These are phyloP conservation scores for Sporothrix schenckii DNA, from an alignment of 2,329 filamentous ascomycete genomes.

Conservation along the genomic window DNA sequence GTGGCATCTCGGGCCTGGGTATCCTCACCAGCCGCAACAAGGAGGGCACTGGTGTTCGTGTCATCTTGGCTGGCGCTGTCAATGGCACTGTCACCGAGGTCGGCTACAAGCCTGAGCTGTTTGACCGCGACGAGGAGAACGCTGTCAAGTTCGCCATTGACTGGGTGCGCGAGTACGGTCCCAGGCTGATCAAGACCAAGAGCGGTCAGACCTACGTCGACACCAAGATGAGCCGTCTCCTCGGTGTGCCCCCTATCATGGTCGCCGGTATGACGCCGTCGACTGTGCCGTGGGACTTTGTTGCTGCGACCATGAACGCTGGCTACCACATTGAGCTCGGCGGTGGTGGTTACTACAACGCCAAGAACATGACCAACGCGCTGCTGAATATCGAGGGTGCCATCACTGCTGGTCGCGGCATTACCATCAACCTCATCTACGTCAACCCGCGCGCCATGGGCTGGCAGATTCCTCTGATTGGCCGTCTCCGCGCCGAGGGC, in stretches of 20 bases:
- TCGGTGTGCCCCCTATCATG: slow-evolving; percentile 84
- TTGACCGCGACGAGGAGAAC: slow-evolving; percentile 92
- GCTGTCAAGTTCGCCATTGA: slow-evolving; percentile 93
- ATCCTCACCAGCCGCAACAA: slow-evolving; percentile 98
- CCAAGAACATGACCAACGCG: slow-evolving; percentile 79
- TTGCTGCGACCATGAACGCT: slow-evolving; percentile 89
- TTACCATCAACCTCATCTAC: slow-evolving; percentile 88
- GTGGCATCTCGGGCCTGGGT: slow-evolving; percentile 93
- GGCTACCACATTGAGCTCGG: slow-evolving; percentile 93
- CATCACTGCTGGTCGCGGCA: slow-evolving; percentile 83
- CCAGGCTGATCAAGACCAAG: slow-evolving; percentile 87
- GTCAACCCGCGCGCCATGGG: slow-evolving; percentile 86
- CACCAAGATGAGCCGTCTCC: slow-evolving; percentile 89
- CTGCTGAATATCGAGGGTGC: slow-evolving; percentile 81
- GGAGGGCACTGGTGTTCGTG: slow-evolving; percentile 94
- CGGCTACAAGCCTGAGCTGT: slow-evolving; percentile 96
- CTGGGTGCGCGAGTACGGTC: slow-evolving; percentile 97
- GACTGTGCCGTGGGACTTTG: slow-evolving; percentile 89
- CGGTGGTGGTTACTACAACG: slow-evolving; percentile 86
- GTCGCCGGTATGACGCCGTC: slow-evolving; percentile 93
- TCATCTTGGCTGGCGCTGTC: slow-evolving; percentile 92
- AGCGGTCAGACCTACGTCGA: slow-evolving; percentile 89
- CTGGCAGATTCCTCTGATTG: slow-evolving; percentile 88
- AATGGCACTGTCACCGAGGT: slow-evolving; percentile 88
- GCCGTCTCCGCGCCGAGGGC: slow-evolving; percentile 77